phyloP scores from a whole-genome alignment of 148 eudicot genomes.

The Vaccinium myrtillus region DNA sequence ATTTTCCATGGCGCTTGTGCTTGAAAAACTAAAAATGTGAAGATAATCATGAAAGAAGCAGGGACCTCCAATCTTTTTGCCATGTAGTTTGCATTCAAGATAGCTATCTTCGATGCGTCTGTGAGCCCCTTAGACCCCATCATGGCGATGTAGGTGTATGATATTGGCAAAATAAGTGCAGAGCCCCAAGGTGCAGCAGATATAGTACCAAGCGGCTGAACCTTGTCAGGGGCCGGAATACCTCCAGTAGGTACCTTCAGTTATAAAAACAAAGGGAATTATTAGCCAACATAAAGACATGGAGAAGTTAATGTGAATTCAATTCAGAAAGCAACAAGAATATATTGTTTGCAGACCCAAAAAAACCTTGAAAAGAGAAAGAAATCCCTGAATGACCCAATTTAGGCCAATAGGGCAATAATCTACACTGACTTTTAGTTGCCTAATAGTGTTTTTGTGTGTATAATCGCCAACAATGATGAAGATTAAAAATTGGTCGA shows the following conservation, averaged over 20 bases:
- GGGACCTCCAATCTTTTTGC: constrained; percentile 94
- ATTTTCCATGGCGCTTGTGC: not conserved
- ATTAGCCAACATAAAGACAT: not conserved
- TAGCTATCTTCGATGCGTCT: constrained; percentile 92
- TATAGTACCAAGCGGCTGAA: constrained; percentile 81
- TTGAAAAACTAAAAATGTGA: not conserved
- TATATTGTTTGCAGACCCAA: not conserved
- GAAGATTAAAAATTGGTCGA: not conserved
- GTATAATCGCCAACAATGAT: not conserved
- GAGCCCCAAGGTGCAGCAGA: constrained; percentile 99
- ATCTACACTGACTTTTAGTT: not conserved
- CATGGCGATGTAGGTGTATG: constrained; percentile 95
- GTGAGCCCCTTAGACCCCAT: constrained; percentile 95
- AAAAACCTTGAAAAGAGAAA: not conserved
- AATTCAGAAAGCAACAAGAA: not conserved
- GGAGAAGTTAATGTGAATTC: not conserved
- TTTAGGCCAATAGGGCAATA: not conserved
- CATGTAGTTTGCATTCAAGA: constrained; percentile 96
- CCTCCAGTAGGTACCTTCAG: constrained; percentile 85
- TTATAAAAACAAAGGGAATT: constrained; percentile 9
- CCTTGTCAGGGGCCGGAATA: constrained; percentile 72
- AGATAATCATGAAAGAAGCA: constrained; percentile 16
- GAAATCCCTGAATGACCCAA: not conserved
- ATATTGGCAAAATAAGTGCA: constrained; percentile 90
- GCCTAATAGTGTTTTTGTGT: not conserved